Percentiles rank a stretch among this genome's conserved stretches.
These are phyloP conservation scores for Trichomonas tenax DNA, from an alignment of 208 protist genomes.

Conservation along the genomic window DNA sequence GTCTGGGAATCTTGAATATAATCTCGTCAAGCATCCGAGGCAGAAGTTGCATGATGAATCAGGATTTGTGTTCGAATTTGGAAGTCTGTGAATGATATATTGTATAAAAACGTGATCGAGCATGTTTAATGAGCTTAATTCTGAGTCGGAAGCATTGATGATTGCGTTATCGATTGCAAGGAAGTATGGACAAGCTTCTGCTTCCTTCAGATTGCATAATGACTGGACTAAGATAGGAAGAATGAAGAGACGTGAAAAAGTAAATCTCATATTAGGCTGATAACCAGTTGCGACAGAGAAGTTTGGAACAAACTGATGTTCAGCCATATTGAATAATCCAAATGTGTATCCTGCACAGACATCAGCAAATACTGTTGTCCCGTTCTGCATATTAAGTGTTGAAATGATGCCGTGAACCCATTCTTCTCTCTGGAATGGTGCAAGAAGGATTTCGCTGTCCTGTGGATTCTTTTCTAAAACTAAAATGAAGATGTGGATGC, in stretches of 20 bases:
- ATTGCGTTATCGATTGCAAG: neutral
- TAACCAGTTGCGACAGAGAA: neutral
- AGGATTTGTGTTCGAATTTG: neutral
- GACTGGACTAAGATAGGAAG: neutral
- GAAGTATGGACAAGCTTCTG: neutral
- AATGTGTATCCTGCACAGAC: neutral
- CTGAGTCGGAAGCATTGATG: neutral
- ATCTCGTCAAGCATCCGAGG: neutral
- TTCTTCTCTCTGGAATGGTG: neutral
- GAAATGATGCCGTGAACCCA: neutral
- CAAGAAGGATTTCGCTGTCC: neutral
- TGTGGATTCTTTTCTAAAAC: neutral
- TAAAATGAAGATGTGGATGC: neutral
- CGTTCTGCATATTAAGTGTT: neutral
- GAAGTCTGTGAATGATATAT: neutral
- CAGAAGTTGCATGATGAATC: neutral
- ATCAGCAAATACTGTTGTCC: neutral
- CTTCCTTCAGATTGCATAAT: neutral
- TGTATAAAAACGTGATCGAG: neutral
- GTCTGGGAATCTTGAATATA: neutral
- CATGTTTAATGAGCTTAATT: neutral
- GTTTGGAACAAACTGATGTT: neutral
- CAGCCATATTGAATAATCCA: neutral
- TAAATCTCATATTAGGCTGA: neutral
- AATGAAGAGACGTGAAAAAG: neutral